Base-by-base conservation (phyloP, 2,329 filamentous ascomycete genomes). In the Aureobasidium pullulans region DNA sequence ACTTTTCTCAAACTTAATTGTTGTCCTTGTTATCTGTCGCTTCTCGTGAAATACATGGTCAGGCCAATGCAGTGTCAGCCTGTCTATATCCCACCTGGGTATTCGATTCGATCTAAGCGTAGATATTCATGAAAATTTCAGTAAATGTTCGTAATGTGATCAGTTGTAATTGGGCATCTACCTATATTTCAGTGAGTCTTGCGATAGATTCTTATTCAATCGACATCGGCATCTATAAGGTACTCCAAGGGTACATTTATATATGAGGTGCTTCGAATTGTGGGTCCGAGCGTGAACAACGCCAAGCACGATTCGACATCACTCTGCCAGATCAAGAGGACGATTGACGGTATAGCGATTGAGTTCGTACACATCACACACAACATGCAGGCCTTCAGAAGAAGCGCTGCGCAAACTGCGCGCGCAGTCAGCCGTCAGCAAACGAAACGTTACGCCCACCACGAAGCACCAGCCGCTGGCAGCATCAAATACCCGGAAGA, bases 351-450 rank as follows among this genome's bases (percentile, higher is more conserved):
- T 40, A 36, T 6, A 48, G 34, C 54, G 19, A 57, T 57, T 57
- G 43, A 15, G 16, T 31, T 57, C 43, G 32, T 28, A 31, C 43
- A 37, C 16, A 28, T 31, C 2, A 40, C 49, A 63, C 65, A 63
- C 65, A 70, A 64, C 28, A 79, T 79, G 76, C 76, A 77, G 69
- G 69, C 75, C 64, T 66, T 76, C 62, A 73, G 72, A 66, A 70
- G 75, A 69, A 74, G 72, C 70, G 73, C 75, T 69, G 72, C 73
- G 65, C 73, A 75, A 42, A 60, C 61, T 39, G 66, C 71, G 34
- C 68, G 72, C 61, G 70, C 67, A 28, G 65, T 66, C 6, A 63
- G 73, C 42, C 64, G 69, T 47, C 72, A 72, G 60, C 73, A 75
- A 64, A 64, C 70, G 60, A 75, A 75, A 63, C 74, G 76, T 60